Percentiles rank a stretch among this genome's conserved stretches.
Evolutionary conservation across 2,329 filamentous ascomycete species (phyloP).

Genomic region (Talaromyces sp.): DNA sequence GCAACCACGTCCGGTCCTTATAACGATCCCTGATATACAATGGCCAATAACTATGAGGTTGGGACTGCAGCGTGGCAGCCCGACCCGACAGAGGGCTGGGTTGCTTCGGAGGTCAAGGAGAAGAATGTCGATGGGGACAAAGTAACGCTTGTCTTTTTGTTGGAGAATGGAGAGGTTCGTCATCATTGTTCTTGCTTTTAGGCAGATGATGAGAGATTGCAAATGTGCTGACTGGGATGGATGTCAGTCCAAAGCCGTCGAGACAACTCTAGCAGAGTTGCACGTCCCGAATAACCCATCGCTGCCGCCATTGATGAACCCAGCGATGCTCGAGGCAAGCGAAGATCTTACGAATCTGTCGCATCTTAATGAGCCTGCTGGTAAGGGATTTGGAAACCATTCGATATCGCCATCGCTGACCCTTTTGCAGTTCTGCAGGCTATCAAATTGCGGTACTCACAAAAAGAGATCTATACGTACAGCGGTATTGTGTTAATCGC

Average conservation of each 20-base stretch:
- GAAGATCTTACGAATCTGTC: slow-evolving; percentile 97
- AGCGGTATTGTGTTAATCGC: slow-evolving; percentile 98
- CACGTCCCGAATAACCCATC: slow-evolving; percentile 69
- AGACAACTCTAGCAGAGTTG: slow-evolving; percentile 71
- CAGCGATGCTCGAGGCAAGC: slow-evolving; percentile 94
- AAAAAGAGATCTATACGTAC: slow-evolving; percentile 99
- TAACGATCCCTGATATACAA: slow-evolving; percentile 34
- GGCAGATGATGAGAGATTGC: background rate
- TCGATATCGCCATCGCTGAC: slow-evolving; percentile 23
- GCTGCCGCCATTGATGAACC: slow-evolving; percentile 94
- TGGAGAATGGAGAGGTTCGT: slow-evolving; percentile 86
- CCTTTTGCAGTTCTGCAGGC: slow-evolving; percentile 74
- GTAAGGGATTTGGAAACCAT: slow-evolving; percentile 48
- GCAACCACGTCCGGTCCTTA: slow-evolving; percentile 13
- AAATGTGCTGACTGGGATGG: slow-evolving; percentile 18
- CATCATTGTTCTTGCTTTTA: background rate
- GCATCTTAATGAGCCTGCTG: slow-evolving; percentile 95
- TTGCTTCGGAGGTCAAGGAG: slow-evolving; percentile 87
- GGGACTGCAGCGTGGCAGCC: slow-evolving; percentile 98
- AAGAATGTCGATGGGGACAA: slow-evolving; percentile 81
- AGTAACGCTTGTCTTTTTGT: slow-evolving; percentile 76
- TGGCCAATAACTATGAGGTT: slow-evolving; percentile 94
- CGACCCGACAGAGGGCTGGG: slow-evolving; percentile 91
- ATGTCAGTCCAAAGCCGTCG: slow-evolving; percentile 67
- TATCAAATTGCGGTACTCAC: slow-evolving; percentile 91